phyloP scores from a whole-genome alignment of 108 stramenopile genomes.

The Hondaea fermentalgiana region DNA sequence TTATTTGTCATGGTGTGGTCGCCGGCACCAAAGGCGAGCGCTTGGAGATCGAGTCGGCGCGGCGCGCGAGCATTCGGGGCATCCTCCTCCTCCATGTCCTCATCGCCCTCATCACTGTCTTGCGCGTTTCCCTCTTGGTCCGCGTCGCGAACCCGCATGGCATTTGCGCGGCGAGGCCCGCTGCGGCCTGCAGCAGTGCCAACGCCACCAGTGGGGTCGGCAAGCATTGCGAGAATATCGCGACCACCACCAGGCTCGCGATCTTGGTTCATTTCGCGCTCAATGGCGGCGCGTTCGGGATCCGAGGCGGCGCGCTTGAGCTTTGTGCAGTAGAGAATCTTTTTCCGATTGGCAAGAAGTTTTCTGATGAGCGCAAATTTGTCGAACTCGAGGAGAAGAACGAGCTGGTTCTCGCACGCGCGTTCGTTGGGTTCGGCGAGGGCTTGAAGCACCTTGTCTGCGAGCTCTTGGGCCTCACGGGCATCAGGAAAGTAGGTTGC shows the following conservation, averaged over 20 bases:
- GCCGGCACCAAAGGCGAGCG: constrained; percentile 77
- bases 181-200: constrained; percentile 29
- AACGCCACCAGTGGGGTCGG: constrained; percentile 52
- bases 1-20: constrained; percentile 88
- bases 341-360: constrained; percentile 72
- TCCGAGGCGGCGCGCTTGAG: constrained; percentile 82
- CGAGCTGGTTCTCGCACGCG: constrained; percentile 85
- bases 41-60: constrained; percentile 73
- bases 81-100: constrained; percentile 29
- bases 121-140: neutral
- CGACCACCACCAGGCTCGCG: constrained; percentile 55
- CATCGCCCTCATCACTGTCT: constrained; percentile 24
- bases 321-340: constrained; percentile 79
- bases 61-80: constrained; percentile 30
- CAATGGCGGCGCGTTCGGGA: constrained; percentile 67
- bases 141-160: neutral
- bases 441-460: constrained; percentile 65
- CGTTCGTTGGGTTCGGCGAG: constrained; percentile 62
- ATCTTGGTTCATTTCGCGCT: constrained; percentile 63
- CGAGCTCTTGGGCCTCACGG: constrained; percentile 64
- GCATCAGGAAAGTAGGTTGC: constrained; percentile 76
- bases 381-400: constrained; percentile 84
- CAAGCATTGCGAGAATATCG: constrained; percentile 69
- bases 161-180: neutral
- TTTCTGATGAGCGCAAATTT: constrained; percentile 87